Evolutionary conservation across 768 basidiomycete species (phyloP).

Genomic region (Asterophora lycoperdoides): DNA sequence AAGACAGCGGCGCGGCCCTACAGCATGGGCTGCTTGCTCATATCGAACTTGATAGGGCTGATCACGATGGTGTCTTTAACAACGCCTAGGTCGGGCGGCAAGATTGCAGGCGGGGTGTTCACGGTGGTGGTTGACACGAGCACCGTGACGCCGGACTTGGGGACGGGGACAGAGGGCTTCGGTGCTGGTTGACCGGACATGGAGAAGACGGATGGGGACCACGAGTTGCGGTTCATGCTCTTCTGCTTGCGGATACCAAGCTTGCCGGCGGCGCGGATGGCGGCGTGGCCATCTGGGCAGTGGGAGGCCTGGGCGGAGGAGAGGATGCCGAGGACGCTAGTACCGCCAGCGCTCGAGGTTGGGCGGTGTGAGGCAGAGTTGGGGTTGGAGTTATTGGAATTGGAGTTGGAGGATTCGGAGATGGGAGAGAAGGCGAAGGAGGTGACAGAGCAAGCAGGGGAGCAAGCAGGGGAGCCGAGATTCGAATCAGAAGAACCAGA

Average conservation of each 20-base stretch:
- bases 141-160: conserved; percentile 6
- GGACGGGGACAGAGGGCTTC: background rate
- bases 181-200: conserved; percentile 1
- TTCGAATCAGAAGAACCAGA: conserved; percentile 23
- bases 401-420: conserved; percentile 23
- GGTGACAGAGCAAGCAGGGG: conserved; percentile 18
- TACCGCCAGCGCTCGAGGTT: conserved; percentile 18
- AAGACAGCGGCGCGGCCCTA: background rate
- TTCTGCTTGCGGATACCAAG: conserved; percentile 43
- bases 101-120: conserved; percentile 3
- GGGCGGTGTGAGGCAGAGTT: conserved; percentile 1
- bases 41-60: conserved; percentile 14
- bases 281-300: conserved; percentile 28
- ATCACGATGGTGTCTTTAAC: conserved; percentile 11
- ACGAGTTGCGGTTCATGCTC: conserved; percentile 48
- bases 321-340: conserved; percentile 17
- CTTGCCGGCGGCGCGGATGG: conserved; percentile 51
- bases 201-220: conserved; percentile 31
- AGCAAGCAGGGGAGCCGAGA: conserved; percentile 25
- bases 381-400: conserved; percentile 7
- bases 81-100: background rate
- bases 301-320: conserved; percentile 5
- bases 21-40: conserved; percentile 6
- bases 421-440: conserved; percentile 27
- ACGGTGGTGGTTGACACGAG: conserved; percentile 6